These are phyloP conservation scores for Mortierella sp. DNA, from an alignment of 371 early-diverging fungal genomes.

Conservation along the genomic window DNA sequence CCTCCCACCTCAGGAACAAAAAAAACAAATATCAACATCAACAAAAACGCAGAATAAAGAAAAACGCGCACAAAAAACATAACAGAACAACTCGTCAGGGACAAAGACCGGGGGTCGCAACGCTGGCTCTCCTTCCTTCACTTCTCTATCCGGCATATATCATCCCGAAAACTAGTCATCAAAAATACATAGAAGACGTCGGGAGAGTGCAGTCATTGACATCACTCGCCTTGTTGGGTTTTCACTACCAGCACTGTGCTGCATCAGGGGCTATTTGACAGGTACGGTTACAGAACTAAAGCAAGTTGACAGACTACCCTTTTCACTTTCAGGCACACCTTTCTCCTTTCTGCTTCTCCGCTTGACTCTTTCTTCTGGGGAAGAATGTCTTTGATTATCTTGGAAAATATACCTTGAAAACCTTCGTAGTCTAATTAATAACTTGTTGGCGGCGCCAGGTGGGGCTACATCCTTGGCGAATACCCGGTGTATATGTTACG, in stretches of 20 bases:
- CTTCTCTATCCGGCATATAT: background rate
- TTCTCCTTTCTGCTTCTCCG: background rate
- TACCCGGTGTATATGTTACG: background rate
- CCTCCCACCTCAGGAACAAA: background rate
- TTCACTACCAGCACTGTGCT: background rate
- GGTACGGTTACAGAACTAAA: no score
- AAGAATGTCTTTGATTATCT: background rate
- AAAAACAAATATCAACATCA: background rate
- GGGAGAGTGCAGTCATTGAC: no score
- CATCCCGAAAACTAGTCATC: conserved; percentile 16
- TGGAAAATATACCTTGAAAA: background rate
- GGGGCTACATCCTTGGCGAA: background rate
- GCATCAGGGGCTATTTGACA: background rate
- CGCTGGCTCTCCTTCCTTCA: background rate
- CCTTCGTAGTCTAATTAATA: no score
- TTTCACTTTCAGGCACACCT: background rate
- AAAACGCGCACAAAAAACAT: background rate
- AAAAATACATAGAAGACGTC: background rate
- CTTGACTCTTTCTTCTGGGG: background rate
- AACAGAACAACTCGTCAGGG: background rate
- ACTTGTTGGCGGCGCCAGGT: background rate
- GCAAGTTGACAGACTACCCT: background rate
- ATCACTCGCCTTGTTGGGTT: no score
- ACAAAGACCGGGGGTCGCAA: background rate
- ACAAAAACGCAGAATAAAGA: background rate